A percentile compares a stretch with the other conserved stretches of the same genome.
These are phyloP conservation scores for Carex kokanica DNA, from an alignment of 176 grass and related monocot species.

Conservation along the genomic window DNA sequence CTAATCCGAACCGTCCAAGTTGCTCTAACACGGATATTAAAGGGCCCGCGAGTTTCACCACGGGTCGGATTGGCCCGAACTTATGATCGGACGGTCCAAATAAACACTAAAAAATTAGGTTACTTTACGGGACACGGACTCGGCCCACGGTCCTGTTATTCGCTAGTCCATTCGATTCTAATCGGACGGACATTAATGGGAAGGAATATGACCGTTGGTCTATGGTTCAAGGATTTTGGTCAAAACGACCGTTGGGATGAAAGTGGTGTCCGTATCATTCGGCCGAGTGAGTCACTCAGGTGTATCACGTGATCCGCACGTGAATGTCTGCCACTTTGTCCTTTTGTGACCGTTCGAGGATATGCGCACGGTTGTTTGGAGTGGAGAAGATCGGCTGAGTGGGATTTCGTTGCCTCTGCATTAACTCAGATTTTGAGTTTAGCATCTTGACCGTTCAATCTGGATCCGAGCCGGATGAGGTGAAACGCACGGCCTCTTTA, in stretches of 20 bases:
- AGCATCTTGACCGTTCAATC: too few relatives aligned
- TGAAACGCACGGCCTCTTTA: too few relatives aligned
- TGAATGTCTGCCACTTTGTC: slow-evolving; percentile 29
- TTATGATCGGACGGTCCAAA: too few relatives aligned
- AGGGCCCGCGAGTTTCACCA: too few relatives aligned
- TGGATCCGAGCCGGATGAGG: too few relatives aligned
- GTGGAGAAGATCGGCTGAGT: neutral
- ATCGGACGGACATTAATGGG: slow-evolving; percentile 26
- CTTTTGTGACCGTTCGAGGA: slow-evolving; percentile 23
- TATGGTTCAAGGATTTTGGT: neutral
- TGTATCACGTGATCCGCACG: slow-evolving; percentile 46
- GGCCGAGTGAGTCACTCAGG: neutral
- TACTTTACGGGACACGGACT: too few relatives aligned
- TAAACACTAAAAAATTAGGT: too few relatives aligned
- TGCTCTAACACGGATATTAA: too few relatives aligned
- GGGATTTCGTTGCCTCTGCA: too few relatives aligned
- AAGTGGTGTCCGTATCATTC: slow-evolving; percentile 19
- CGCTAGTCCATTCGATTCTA: slow-evolving; percentile 29
- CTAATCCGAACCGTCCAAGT: too few relatives aligned
- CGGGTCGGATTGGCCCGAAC: too few relatives aligned
- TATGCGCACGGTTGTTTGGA: neutral
- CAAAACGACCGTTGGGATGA: slow-evolving; percentile 75
- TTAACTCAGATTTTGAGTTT: too few relatives aligned
- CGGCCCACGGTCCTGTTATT: neutral
- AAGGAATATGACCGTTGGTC: slow-evolving; percentile 72